Conservation (phyloP, 495 filamentous ascomycete species). For the Aspergillus asperescens region DNA sequence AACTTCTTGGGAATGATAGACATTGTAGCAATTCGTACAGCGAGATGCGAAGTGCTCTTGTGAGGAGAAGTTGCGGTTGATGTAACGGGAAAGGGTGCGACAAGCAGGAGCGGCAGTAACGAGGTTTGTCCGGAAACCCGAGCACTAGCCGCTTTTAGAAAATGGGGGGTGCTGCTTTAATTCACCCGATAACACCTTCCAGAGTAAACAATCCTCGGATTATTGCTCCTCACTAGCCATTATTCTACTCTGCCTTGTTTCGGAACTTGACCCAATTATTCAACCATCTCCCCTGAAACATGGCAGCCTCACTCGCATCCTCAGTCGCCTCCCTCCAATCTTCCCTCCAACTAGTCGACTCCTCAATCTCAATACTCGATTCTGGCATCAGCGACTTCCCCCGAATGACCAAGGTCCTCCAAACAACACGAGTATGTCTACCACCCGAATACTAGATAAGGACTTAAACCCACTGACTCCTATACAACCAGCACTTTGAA, state of each 20-base stretch:
- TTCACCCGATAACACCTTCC: not conserved
- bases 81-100: slow-evolving; percentile 23
- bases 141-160: slow-evolving; percentile 22
- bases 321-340: slow-evolving; percentile 67
- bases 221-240: not conserved
- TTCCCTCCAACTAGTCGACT: slow-evolving; percentile 66
- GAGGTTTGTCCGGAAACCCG: slow-evolving; percentile 38
- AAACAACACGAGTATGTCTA: slow-evolving; percentile 56
- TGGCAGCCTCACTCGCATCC: slow-evolving; percentile 50
- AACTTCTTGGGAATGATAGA: slow-evolving; percentile 90
- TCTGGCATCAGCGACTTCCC: slow-evolving; percentile 70
- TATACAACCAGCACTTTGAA: slow-evolving; percentile 66
- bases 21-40: slow-evolving; percentile 50
- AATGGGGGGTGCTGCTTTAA: slow-evolving; percentile 31
- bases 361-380: slow-evolving; percentile 66
- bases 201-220: slow-evolving; percentile 32
- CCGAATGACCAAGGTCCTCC: slow-evolving; percentile 63
- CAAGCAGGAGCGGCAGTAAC: slow-evolving; percentile 25
- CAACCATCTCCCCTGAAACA: slow-evolving; percentile 13
- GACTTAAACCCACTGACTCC: not conserved
- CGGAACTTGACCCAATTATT: not conserved
- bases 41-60: slow-evolving; percentile 15
- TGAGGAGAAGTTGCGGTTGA: slow-evolving; percentile 32
- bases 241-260: too few species aligned
- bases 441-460: not conserved